These are phyloP conservation scores for Plenodomus lindquistii DNA, from an alignment of 2,329 filamentous ascomycete species.

Conservation along the genomic window DNA sequence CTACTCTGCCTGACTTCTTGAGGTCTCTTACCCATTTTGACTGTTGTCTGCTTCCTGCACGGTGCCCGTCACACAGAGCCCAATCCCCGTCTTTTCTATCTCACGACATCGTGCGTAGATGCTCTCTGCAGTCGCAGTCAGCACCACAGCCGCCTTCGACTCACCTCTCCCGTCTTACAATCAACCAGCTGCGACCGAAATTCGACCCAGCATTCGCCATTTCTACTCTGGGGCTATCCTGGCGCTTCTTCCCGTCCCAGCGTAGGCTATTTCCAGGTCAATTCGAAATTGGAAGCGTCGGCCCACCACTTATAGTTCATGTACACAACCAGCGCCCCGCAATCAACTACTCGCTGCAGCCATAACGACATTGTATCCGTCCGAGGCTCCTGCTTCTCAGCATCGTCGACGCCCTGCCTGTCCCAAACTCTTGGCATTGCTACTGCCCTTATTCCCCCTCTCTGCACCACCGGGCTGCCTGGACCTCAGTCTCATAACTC, in stretches of 20 bases:
- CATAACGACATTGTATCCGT: neutral
- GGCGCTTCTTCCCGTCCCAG: conserved; percentile 21
- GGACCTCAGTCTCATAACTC: neutral
- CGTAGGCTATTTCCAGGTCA: conserved; percentile 11
- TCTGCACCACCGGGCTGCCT: neutral
- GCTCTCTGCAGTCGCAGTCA: conserved; percentile 20
- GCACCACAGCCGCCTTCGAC: conserved; percentile 32
- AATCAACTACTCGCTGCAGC: neutral
- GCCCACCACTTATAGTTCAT: conserved; percentile 12
- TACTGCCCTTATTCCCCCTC: neutral
- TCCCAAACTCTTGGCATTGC: neutral
- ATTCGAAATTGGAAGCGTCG: conserved; percentile 16
- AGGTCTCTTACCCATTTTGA: neutral
- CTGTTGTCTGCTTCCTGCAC: conserved; percentile 9
- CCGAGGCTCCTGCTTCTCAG: neutral
- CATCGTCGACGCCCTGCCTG: neutral
- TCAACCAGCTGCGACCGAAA: conserved; percentile 21
- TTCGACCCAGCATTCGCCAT: conserved; percentile 25
- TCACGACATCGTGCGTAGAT: conserved; percentile 20
- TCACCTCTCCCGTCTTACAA: conserved; percentile 25
- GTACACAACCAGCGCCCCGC: neutral
- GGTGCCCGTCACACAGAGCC: conserved; percentile 16
- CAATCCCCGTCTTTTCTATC: conserved; percentile 15
- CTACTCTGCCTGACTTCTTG: conserved; percentile 14
- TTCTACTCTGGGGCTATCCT: conserved; percentile 23